These are phyloP conservation scores for Rhizopus delemar DNA, from an alignment of 371 early-diverging fungal species.

Conservation along the genomic window DNA sequence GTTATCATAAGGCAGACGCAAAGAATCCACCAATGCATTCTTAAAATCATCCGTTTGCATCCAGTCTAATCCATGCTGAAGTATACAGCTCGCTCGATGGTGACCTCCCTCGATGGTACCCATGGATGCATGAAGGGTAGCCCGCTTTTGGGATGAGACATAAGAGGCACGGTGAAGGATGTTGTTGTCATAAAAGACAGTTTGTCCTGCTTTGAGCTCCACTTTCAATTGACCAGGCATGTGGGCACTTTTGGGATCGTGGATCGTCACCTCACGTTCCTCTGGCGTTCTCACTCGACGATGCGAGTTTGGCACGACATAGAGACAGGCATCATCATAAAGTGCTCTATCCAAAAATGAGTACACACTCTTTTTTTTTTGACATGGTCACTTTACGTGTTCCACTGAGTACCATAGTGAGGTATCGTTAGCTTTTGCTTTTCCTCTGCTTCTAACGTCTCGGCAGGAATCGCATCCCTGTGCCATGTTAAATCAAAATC, in stretches of 20 bases:
- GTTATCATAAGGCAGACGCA: conserved; percentile 43
- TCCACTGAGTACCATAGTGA: conserved; percentile 63
- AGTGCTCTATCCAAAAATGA: conserved; percentile 31
- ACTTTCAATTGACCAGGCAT: conserved; percentile 56
- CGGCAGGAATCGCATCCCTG: conserved; percentile 56
- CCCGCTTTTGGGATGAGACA: conserved; percentile 42
- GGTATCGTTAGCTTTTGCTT: conserved; percentile 45
- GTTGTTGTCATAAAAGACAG: conserved; percentile 62
- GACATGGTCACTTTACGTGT: conserved; percentile 47
- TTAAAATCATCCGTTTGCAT: conserved; percentile 46
- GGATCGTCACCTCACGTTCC: conserved; percentile 50
- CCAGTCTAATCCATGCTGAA: conserved; percentile 60
- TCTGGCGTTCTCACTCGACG: conserved; percentile 46
- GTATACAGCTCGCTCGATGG: conserved; percentile 50
- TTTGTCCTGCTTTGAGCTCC: conserved; percentile 52
- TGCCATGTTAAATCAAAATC: conserved; percentile 61
- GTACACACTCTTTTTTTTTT: no score
- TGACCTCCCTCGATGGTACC: conserved; percentile 57
- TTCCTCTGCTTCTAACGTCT: conserved; percentile 47
- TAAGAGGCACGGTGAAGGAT: conserved; percentile 60
- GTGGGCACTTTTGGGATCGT: conserved; percentile 50
- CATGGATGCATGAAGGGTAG: conserved; percentile 59
- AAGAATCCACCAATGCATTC: conserved; percentile 37
- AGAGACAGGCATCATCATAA: conserved; percentile 56
- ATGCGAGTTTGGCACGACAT: conserved; percentile 54